These are phyloP conservation scores for Trifolium dubium DNA, from an alignment of 306 rosid genomes.

Conservation along the genomic window DNA sequence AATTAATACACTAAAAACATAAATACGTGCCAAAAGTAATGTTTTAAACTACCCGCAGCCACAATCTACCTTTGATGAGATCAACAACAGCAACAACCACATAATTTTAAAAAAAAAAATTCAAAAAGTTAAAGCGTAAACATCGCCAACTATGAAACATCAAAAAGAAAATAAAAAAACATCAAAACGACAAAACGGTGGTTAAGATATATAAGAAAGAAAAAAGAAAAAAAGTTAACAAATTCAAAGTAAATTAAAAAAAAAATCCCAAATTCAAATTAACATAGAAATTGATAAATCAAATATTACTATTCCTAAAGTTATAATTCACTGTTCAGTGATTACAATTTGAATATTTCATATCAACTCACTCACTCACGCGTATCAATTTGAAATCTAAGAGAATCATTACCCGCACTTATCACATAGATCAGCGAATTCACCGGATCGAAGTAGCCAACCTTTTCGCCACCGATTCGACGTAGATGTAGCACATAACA, in stretches of 20 bases:
- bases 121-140: conserved; percentile 20
- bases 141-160: conserved; percentile 31
- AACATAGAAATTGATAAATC: conserved; percentile 22
- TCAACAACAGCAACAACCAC: not conserved
- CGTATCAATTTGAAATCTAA: conserved; percentile 30
- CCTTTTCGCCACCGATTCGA: conserved; percentile 87
- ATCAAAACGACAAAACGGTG: conserved; percentile 43
- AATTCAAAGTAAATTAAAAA: conserved; percentile 7
- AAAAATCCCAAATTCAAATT: not conserved
- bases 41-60: conserved; percentile 28
- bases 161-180: not conserved
- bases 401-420: conserved; percentile 80
- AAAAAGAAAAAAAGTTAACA: conserved; percentile 28
- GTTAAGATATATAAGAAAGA: conserved; percentile 6
- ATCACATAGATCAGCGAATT: conserved; percentile 83
- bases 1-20: conserved; percentile 10
- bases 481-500: conserved; percentile 62
- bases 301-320: conserved; percentile 23
- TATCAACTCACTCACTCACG: conserved; percentile 23
- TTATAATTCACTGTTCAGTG: conserved; percentile 22
- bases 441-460: conserved; percentile 95
- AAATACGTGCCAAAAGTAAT: conserved; percentile 14
- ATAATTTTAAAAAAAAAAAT: not conserved
- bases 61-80: conserved; percentile 23
- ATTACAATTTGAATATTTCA: conserved; percentile 24